Evolutionary conservation across 176 grass and related monocot species (phyloP), one percentile per base, ranked within the genome.

Genomic region (Raddia guianensis): DNA sequence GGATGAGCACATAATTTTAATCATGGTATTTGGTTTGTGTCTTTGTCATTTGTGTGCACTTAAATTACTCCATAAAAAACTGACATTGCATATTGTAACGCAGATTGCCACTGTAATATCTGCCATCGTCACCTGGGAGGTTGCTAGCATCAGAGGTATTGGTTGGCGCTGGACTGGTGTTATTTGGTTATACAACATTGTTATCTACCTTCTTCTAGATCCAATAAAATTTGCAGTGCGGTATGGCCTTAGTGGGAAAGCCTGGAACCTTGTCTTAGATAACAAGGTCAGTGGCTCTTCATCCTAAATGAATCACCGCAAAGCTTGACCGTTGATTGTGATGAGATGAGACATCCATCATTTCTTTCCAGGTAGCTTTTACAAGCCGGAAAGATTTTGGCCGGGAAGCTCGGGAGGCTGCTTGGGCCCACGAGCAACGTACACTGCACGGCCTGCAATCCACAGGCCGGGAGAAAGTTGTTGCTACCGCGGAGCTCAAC

Each of bases 111-210:
- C 74, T 18, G 9, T 89, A 9, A 35, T 95, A 13, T 57, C 92
- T 10, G 87, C 82, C 3, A 15, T 47, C 9, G 64, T 65, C 1
- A 80, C 1, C 60, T 91, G 84, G 87, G 12, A 71, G 3, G 12
- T 90, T 6, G 87, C 84, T 5, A 48, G 87, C 69, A 89, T 94
- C 66, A 86, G 76, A 71, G 84, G 86, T 19, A 94, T 94, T 13
- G 92, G 89, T 1, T 94, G 89, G 92, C 12, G 83, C 3, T 91
- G 92, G 92, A 80, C 89, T 1, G 89, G 80, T 6, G 83, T 18
- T 73, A 76, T 91, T 44, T 94, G 92, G 92, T 37, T 82, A 77
- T 94, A 87, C 92, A 89, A 89, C 84, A n/a, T 84, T 0, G 35
- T 80, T 33, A 74, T 91, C 64, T 89, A 84, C 66, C 40, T 94